These are phyloP conservation scores for Corymbia maculata DNA, from an alignment of 345 rosid genomes.

Conservation along the genomic window DNA sequence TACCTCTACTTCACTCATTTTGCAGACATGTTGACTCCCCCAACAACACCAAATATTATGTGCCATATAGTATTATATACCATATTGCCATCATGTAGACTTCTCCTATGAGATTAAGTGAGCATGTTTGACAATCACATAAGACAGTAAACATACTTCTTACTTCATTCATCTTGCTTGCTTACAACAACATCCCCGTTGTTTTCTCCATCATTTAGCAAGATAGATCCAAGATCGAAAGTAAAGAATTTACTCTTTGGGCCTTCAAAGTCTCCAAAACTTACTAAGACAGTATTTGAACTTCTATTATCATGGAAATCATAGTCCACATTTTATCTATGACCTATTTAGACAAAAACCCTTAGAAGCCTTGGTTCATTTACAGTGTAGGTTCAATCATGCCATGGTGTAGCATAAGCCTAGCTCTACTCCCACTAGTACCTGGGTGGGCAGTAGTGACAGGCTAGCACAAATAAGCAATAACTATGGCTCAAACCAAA, in stretches of 20 bases:
- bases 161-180: neutral
- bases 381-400: neutral
- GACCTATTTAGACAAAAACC: neutral
- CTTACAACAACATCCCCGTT: neutral
- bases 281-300: neutral
- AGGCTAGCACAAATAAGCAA: neutral
- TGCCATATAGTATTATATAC: neutral
- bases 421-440: neutral
- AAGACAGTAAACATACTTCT: neutral
- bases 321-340: neutral
- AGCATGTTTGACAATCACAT: neutral
- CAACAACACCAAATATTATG: neutral
- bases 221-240: neutral
- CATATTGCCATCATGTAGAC: neutral
- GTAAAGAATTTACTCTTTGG: neutral
- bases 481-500: neutral
- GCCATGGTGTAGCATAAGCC: neutral
- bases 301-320: neutral
- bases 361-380: neutral
- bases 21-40: neutral
- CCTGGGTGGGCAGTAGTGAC: neutral
- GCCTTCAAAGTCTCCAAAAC: neutral
- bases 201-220: neutral
- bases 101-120: neutral
- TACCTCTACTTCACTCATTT: neutral